Base-by-base conservation (phyloP, 1,284 basidiomycete species). In the Polyporus tsugae region DNA sequence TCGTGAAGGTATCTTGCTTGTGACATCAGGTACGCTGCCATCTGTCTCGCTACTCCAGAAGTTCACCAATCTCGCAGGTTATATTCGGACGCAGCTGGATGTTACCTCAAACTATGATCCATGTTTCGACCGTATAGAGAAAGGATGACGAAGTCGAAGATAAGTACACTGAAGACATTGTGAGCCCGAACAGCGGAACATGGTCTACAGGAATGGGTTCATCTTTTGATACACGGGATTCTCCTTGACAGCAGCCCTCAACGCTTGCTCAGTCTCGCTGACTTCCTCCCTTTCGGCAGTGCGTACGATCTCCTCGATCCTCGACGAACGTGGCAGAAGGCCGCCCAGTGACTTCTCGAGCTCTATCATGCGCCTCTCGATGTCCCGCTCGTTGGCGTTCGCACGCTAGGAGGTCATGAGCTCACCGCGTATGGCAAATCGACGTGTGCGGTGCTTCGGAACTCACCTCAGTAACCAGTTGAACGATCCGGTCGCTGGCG, bases 401-500 rank as follows among this genome's bases (percentile, higher is more conserved):
- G 63, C 63, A 46, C 68, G 64, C 68, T 66, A 25, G 29, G 55
- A 58, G 5, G 42, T 46, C 42, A 22, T 35, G 35, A 38, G 55
- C 55, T 58, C 35, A 17, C 35, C 35, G 15, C 15, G 11, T 15
- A 25, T 9, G 6, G 17, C 1, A 22, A 35, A 6, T 39, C 1
- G 42, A n/a, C 35, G 33, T 22, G 35, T 15, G 42, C 15, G n/a
- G 22, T 11, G 42, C 33, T 6, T 19, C 7, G 9, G 1, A 41
- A 60, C 63, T 57, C 29, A 69, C 63, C 61, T 69, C 67, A 9
- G 38, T 29, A 25, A 69, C 63, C 15, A 69, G 64, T 15, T 62
- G 19, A 2, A 64, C 60, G 44, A 69, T 69, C n/a, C 49, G 53
- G 29, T 69, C 53, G 63, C 67, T 69, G 29, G 67, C 67, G n/a